These are phyloP conservation scores for Ogataea corticis DNA, from an alignment of 805 yeast species.

Conservation along the genomic window DNA sequence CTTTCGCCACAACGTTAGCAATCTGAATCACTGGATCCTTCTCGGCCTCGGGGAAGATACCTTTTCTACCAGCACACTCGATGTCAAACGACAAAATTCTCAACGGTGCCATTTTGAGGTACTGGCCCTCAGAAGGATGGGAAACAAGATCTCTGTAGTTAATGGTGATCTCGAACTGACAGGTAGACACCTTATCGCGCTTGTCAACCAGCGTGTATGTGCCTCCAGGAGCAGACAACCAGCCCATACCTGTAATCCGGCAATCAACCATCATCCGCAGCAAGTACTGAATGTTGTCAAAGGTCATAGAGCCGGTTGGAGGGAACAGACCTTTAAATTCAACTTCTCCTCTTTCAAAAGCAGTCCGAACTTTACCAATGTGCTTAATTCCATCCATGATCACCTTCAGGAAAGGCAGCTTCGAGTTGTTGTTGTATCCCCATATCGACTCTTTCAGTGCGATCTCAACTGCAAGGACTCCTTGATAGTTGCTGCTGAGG, in stretches of 20 bases:
- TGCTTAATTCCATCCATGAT: slow-evolving; percentile 63
- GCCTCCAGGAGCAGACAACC: slow-evolving; percentile 86
- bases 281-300: slow-evolving; percentile 86
- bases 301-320: slow-evolving; percentile 63
- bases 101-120: slow-evolving; percentile 90
- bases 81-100: slow-evolving; percentile 94
- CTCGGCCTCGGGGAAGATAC: slow-evolving; percentile 93
- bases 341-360: slow-evolving; percentile 81
- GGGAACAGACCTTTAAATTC: slow-evolving; percentile 64
- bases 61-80: slow-evolving; percentile 97
- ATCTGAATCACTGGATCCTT: slow-evolving; percentile 95
- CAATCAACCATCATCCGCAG: slow-evolving; percentile 91
- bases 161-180: slow-evolving; percentile 82
- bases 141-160: slow-evolving; percentile 68
- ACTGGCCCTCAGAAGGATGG: slow-evolving; percentile 90
- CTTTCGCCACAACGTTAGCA: slow-evolving; percentile 86
- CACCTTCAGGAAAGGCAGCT: slow-evolving; percentile 78
- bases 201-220: slow-evolving; percentile 54
- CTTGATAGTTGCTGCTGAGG: slow-evolving; percentile 50
- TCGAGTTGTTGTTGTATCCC: slow-evolving; percentile 84
- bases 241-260: slow-evolving; percentile 92
- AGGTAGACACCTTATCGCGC: slow-evolving; percentile 55
- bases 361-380: slow-evolving; percentile 69
- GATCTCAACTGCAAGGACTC: slow-evolving; percentile 67
- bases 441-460: slow-evolving; percentile 80